Percentiles rank a stretch among this genome's conserved stretches.
These are phyloP conservation scores for Fraxinus paxiana DNA, from an alignment of 305 asterid species.

Conservation along the genomic window DNA sequence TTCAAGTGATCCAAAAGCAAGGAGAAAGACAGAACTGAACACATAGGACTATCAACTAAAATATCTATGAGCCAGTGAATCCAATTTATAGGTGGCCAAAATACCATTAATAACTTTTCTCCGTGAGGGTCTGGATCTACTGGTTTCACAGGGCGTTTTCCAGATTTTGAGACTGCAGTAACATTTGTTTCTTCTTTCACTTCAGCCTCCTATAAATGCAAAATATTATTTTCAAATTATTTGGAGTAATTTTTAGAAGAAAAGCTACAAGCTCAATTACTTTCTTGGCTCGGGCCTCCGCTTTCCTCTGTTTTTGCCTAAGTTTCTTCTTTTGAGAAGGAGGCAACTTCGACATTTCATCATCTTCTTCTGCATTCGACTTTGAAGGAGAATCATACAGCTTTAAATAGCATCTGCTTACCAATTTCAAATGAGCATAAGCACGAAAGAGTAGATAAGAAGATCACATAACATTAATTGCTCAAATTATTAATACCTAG, in stretches of 20 bases:
- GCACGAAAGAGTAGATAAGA: slow-evolving; percentile 7
- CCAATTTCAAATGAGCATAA: slow-evolving; percentile 19
- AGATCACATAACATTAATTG: slow-evolving; percentile 2
- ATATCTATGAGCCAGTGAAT: not conserved
- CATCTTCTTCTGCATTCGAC: slow-evolving; percentile 78
- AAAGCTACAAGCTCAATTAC: slow-evolving; percentile 37
- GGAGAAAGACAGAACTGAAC: not conserved
- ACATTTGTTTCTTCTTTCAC: slow-evolving; percentile 76
- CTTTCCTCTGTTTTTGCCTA: slow-evolving; percentile 91
- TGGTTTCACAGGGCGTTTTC: slow-evolving; percentile 73
- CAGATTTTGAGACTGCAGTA: slow-evolving; percentile 59
- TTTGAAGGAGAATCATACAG: slow-evolving; percentile 86
- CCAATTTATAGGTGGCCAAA: slow-evolving; percentile 15
- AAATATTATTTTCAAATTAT: slow-evolving; percentile 13
- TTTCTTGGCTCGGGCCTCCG: slow-evolving; percentile 96
- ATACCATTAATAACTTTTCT: slow-evolving; percentile 83
- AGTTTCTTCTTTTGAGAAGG: slow-evolving; percentile 93
- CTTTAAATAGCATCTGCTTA: slow-evolving; percentile 83
- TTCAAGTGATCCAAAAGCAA: not conserved
- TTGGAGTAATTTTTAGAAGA: slow-evolving; percentile 7
- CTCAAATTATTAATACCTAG: not conserved
- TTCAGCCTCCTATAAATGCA: slow-evolving; percentile 75
- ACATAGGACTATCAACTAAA: slow-evolving; percentile 3
- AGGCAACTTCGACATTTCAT: slow-evolving; percentile 73
- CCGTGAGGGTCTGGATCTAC: slow-evolving; percentile 93